Conservation (phyloP, 2,329 filamentous ascomycete species). For the Simplicillium aogashimaense region DNA sequence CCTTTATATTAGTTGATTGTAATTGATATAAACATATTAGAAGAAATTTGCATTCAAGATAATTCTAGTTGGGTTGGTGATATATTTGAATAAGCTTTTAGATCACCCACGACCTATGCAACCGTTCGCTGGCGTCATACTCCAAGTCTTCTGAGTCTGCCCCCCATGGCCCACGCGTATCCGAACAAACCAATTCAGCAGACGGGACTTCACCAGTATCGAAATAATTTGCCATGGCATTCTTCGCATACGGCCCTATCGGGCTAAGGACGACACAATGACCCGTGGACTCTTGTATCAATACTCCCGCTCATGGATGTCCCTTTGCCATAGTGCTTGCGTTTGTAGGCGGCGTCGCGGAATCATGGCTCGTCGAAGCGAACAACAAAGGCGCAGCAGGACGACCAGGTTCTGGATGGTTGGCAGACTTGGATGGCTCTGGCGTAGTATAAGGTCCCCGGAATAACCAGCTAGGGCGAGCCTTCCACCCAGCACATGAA, state of each 20-base stretch:
- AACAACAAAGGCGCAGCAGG: not conserved
- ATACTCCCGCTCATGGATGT: not conserved
- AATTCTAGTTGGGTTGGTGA: too few species aligned
- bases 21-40: too few species aligned
- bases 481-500: conserved; percentile 3
- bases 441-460: not conserved
- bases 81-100: too few species aligned
- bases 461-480: not conserved
- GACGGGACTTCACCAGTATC: conserved; percentile 17
- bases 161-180: conserved; percentile 12
- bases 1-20: too few species aligned
- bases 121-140: too few species aligned
- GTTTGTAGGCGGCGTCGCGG: not conserved
- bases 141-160: not conserved
- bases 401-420: not conserved
- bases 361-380: not conserved
- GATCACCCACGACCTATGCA: too few species aligned
- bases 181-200: conserved; percentile 12
- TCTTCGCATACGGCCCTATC: conserved; percentile 12
- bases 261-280: not conserved
- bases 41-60: too few species aligned
- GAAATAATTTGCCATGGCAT: conserved; percentile 15
- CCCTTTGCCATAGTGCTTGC: not conserved
- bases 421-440: not conserved
- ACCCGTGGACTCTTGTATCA: not conserved